Conservation (phyloP, 164 flowering plant genomes). For the Dillenia suffruticosa region DNA sequence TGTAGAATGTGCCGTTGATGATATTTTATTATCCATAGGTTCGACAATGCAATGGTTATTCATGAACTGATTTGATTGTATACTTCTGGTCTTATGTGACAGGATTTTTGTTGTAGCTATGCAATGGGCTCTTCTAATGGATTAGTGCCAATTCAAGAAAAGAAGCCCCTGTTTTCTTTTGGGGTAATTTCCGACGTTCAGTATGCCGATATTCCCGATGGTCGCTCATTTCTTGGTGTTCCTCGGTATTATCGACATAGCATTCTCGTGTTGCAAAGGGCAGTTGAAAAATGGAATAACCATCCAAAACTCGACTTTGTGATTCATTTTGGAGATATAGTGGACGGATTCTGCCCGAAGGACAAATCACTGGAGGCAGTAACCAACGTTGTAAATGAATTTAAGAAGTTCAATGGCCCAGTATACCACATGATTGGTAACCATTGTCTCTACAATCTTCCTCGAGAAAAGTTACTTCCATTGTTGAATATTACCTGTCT, state of each 20-base stretch:
- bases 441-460: constrained; percentile 95
- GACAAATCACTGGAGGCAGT: constrained; percentile 60
- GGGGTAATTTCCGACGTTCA: constrained; percentile 91
- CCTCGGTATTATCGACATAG: constrained; percentile 87
- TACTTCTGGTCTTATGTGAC: neutral
- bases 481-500: constrained; percentile 50
- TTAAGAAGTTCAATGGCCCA: constrained; percentile 60
- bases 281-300: constrained; percentile 70
- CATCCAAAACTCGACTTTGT: constrained; percentile 50
- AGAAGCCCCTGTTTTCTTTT: constrained; percentile 78
- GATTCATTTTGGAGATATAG: constrained; percentile 85
- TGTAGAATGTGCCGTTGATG: too few species aligned
- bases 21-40: too few species aligned
- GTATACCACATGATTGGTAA: constrained; percentile 93
- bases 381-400: constrained; percentile 52
- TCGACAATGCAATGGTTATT: too few species aligned
- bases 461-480: constrained; percentile 66
- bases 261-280: constrained; percentile 74
- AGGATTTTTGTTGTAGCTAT: constrained; percentile 3
- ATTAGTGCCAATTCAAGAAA: constrained; percentile 25
- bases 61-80: too few species aligned
- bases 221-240: constrained; percentile 76
- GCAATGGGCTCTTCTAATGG: constrained; percentile 47
- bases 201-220: constrained; percentile 92
- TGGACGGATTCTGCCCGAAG: constrained; percentile 89